phyloP scores from a whole-genome alignment of 2,329 filamentous ascomycete genomes.

The Diaporthe destruens region DNA sequence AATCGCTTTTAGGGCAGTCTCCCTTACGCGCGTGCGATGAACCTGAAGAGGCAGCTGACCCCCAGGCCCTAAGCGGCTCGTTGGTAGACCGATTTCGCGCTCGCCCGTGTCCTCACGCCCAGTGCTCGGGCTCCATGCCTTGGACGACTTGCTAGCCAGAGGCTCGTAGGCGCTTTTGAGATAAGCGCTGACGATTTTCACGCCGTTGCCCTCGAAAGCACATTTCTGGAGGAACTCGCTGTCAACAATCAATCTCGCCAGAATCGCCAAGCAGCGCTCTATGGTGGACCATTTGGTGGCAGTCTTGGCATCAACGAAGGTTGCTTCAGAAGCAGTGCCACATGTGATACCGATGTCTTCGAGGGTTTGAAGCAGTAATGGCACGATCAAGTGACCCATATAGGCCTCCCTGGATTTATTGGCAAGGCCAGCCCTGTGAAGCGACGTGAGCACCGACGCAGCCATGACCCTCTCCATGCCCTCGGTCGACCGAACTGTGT shows the following conservation, averaged over 20 bases:
- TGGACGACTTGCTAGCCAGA: constrained; percentile 50
- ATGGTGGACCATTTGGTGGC: constrained; percentile 65
- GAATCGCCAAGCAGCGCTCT: constrained; percentile 79
- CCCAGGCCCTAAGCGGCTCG: constrained; percentile 67
- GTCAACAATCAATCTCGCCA: constrained; percentile 84
- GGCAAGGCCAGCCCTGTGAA: constrained; percentile 77
- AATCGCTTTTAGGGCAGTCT: constrained; percentile 81
- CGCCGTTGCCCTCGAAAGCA: constrained; percentile 74
- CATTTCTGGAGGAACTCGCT: constrained; percentile 84
- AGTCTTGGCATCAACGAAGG: constrained; percentile 54
- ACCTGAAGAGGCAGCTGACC: constrained; percentile 71
- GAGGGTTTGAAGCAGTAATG: constrained; percentile 76
- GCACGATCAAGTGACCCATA: constrained; percentile 76
- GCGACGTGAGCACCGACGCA: constrained; percentile 74
- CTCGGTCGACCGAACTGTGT: constrained; percentile 68
- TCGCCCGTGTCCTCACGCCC: constrained; percentile 39
- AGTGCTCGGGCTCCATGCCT: constrained; percentile 54
- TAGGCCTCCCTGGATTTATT: constrained; percentile 73
- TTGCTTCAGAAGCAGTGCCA: constrained; percentile 52
- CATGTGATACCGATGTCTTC: constrained; percentile 59
- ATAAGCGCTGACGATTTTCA: constrained; percentile 61
- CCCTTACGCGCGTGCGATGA: constrained; percentile 82
- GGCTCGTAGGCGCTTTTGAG: constrained; percentile 66
- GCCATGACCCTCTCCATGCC: constrained; percentile 76
- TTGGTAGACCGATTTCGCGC: constrained; percentile 44